Evolutionary conservation across 2,329 filamentous ascomycete genomes (phyloP).

Genomic region (Tolypocladium nubicola): DNA sequence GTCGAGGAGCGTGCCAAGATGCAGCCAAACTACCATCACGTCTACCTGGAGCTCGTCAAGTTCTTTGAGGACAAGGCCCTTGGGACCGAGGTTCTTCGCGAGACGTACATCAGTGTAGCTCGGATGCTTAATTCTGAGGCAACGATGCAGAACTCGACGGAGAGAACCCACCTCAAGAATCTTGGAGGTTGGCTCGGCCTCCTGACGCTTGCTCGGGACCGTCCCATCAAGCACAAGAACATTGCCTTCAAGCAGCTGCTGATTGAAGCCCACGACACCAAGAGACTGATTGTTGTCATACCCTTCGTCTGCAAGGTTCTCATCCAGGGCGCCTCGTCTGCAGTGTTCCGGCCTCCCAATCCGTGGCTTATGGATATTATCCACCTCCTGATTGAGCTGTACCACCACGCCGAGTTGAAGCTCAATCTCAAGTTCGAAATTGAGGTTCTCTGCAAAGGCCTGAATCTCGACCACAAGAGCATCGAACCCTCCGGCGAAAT

Average conservation of each 20-base stretch:
- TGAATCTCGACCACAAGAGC: conserved; percentile 83
- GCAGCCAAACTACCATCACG: conserved; percentile 90
- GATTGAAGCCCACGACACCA: conserved; percentile 86
- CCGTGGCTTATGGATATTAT: conserved; percentile 98
- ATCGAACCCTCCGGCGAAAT: conserved; percentile 85
- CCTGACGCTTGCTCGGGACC: conserved; percentile 83
- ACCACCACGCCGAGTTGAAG: conserved; percentile 86
- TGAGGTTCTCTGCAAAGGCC: conserved; percentile 87
- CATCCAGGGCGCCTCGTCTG: conserved; percentile 71
- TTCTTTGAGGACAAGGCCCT: conserved; percentile 69
- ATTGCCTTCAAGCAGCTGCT: conserved; percentile 95
- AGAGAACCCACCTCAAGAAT: conserved; percentile 85
- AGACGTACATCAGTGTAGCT: conserved; percentile 81
- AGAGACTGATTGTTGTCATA: conserved; percentile 83
- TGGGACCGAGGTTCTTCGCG: conserved; percentile 82
- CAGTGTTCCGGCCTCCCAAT: conserved; percentile 87
- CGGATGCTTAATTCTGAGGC: conserved; percentile 84
- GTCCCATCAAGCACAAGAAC: conserved; percentile 91
- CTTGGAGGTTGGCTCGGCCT: conserved; percentile 89
- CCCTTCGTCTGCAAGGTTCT: conserved; percentile 97
- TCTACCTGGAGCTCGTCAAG: conserved; percentile 84
- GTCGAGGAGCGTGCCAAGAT: conserved; percentile 95
- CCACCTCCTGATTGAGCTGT: conserved; percentile 81
- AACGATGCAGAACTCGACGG: conserved; percentile 73
- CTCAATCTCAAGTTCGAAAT: conserved; percentile 98